Percentiles rank a stretch among this genome's conserved stretches.
Evolutionary conservation across 1,284 basidiomycete species (phyloP).

Genomic region (Ustilago cynodontis): DNA sequence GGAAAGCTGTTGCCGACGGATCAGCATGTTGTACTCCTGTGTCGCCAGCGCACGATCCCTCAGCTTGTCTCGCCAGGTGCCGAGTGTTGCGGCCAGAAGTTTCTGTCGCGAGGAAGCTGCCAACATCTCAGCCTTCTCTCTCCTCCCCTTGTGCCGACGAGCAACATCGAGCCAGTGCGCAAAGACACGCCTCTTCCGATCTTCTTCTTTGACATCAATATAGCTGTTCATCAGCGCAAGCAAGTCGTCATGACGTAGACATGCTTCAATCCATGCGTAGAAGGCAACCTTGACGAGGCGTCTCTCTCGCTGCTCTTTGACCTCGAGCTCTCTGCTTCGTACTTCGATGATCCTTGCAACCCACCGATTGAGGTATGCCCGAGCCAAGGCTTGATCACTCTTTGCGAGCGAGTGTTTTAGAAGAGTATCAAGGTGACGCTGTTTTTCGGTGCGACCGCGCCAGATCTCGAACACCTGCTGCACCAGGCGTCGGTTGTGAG

Average conservation of each 20-base stretch:
- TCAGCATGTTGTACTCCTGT: slow-evolving; percentile 48
- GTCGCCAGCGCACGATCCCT: slow-evolving; percentile 31
- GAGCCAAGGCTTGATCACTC: slow-evolving; percentile 14
- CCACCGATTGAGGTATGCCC: slow-evolving; percentile 35
- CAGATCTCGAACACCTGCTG: slow-evolving; percentile 44
- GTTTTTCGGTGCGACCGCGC: slow-evolving; percentile 25
- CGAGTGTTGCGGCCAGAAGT: slow-evolving; percentile 11
- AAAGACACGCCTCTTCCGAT: slow-evolving; percentile 25
- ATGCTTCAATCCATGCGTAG: slow-evolving; percentile 52
- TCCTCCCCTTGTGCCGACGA: slow-evolving; percentile 20
- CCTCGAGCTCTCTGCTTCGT: slow-evolving; percentile 36
- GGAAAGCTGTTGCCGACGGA: slow-evolving; percentile 40
- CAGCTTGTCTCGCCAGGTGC: slow-evolving; percentile 34
- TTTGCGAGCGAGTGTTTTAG: slow-evolving; percentile 16
- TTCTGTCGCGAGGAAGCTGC: neutral
- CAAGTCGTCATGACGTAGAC: slow-evolving; percentile 51
- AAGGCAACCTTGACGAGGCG: slow-evolving; percentile 40
- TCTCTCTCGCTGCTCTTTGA: slow-evolving; percentile 36
- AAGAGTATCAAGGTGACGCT: slow-evolving; percentile 20
- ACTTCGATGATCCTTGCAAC: slow-evolving; percentile 47
- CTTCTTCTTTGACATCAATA: slow-evolving; percentile 55
- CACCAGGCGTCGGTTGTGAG: slow-evolving; percentile 16
- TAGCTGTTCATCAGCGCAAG: slow-evolving; percentile 54
- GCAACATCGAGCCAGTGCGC: slow-evolving; percentile 32
- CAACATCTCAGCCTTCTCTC: slow-evolving; percentile 23